These are phyloP conservation scores for Colletotrichum lupini DNA, from an alignment of 2,329 filamentous ascomycete genomes.

Conservation along the genomic window DNA sequence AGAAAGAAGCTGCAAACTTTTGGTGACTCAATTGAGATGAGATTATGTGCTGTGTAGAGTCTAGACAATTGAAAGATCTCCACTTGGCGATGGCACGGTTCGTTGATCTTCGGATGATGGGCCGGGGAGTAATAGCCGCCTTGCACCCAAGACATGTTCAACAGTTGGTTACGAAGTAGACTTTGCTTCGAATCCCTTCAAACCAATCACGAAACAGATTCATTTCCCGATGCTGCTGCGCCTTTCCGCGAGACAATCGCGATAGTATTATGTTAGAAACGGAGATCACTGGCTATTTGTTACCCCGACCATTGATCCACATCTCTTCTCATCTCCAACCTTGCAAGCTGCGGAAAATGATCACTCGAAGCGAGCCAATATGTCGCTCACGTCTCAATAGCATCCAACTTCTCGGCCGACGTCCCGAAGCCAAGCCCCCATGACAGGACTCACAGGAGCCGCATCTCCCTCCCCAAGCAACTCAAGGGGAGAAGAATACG, in stretches of 20 bases:
- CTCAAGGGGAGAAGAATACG: neutral
- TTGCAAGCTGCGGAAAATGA: neutral
- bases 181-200: neutral
- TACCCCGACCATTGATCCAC: too few relatives aligned
- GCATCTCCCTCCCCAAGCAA: neutral
- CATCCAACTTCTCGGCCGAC: neutral
- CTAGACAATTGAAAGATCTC: neutral
- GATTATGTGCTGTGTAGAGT: too few relatives aligned
- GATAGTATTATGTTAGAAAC: too few relatives aligned
- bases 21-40: neutral
- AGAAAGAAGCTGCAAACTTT: neutral
- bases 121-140: neutral
- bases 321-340: neutral
- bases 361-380: slow-evolving; percentile 1
- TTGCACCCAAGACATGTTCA: neutral
- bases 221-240: neutral
- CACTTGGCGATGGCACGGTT: neutral
- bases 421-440: neutral
- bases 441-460: neutral
- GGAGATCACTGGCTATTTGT: neutral
- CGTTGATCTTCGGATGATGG: slow-evolving; percentile 11
- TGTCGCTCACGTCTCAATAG: slow-evolving; percentile 26
- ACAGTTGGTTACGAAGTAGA: neutral
- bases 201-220: neutral
- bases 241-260: too few relatives aligned